A percentile compares a stretch with the other conserved stretches of the same genome.
Conservation (phyloP, 176 grass and related monocot genomes). For the Pontederia crassipes region DNA sequence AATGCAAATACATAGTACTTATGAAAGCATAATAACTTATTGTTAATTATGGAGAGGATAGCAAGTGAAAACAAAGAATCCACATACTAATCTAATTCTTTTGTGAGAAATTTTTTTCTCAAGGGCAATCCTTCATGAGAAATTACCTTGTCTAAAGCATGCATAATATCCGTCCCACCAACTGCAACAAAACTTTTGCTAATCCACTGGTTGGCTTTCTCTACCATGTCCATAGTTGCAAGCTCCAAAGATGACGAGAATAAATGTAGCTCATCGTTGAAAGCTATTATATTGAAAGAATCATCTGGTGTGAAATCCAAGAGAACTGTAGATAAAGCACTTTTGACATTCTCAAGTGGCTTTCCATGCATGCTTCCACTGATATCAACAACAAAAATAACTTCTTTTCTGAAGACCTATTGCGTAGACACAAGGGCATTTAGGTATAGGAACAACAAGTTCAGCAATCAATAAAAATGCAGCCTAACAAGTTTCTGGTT, state of each 20-base stretch:
- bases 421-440: neutral
- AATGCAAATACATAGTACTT: neutral
- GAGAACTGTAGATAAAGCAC: conserved; percentile 42
- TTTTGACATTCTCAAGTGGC: conserved; percentile 75
- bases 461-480: neutral
- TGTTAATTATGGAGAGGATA: neutral
- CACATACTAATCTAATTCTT: neutral
- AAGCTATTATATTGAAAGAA: conserved; percentile 82
- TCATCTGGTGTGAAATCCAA: conserved; percentile 59
- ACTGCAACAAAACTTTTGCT: conserved; percentile 44
- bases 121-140: neutral
- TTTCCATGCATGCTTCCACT: conserved; percentile 96
- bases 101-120: conserved; percentile 7
- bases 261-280: conserved; percentile 50
- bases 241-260: conserved; percentile 77
- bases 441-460: too few species aligned
- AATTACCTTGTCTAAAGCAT: conserved; percentile 73
- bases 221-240: conserved; percentile 51
- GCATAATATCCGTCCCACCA: conserved; percentile 74
- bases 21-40: neutral
- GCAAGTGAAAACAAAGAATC: neutral
- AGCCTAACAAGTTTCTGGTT: too few species aligned
- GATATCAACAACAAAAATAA: conserved; percentile 77
- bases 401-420: conserved; percentile 69
- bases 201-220: conserved; percentile 63